phyloP scores from a whole-genome alignment of 805 yeast genomes.

The Kuraishia piskuri region DNA sequence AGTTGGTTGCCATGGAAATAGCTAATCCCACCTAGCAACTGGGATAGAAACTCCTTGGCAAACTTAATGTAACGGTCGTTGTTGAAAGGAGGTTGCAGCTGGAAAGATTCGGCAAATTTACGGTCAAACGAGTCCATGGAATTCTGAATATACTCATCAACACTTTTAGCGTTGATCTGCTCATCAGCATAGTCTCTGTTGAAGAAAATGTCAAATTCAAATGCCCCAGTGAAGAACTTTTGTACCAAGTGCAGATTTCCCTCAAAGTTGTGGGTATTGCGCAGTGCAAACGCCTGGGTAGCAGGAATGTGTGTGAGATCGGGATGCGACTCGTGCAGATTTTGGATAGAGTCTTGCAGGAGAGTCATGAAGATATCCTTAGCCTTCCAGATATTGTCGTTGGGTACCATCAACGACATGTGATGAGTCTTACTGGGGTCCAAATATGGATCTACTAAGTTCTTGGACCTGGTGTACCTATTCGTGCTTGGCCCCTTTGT shows the following conservation, averaged over 20 bases:
- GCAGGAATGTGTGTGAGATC: conserved; percentile 29
- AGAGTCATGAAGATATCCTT: conserved; percentile 64
- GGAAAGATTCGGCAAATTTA: conserved; percentile 44
- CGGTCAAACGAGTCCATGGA: conserved; percentile 33
- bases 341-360: conserved; percentile 58
- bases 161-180: conserved; percentile 26
- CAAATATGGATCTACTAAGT: conserved; percentile 26
- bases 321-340: conserved; percentile 18
- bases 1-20: conserved; percentile 78
- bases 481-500: conserved; percentile 44
- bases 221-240: conserved; percentile 61
- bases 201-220: conserved; percentile 67
- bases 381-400: conserved; percentile 68
- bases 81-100: conserved; percentile 47
- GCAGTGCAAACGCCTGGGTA: conserved; percentile 41
- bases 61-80: conserved; percentile 36
- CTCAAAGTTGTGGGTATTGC: conserved; percentile 48
- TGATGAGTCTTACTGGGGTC: conserved; percentile 62
- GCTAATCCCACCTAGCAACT: conserved; percentile 83
- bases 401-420: conserved; percentile 61
- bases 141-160: conserved; percentile 25
- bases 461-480: conserved; percentile 27
- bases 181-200: conserved; percentile 36
- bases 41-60: conserved; percentile 74
- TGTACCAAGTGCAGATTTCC: conserved; percentile 82